phyloP scores from a whole-genome alignment of 768 basidiomycete genomes.

The Suillus lakei region DNA sequence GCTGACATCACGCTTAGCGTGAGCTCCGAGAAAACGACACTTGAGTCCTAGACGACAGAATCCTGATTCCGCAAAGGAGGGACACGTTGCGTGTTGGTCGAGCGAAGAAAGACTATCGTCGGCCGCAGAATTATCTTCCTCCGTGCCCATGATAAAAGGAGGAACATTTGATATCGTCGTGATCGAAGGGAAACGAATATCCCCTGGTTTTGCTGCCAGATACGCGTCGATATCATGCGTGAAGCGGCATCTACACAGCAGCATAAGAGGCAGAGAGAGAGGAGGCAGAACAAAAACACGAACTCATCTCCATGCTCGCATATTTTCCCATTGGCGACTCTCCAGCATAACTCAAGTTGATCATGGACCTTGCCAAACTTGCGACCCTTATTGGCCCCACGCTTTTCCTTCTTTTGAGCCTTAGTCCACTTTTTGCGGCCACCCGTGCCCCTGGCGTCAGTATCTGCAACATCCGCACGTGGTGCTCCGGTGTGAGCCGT shows the following conservation, averaged over 20 bases:
- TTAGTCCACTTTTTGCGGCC: constrained; percentile 52
- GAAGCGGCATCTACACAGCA: constrained; percentile 64
- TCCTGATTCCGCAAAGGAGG: constrained; percentile 32
- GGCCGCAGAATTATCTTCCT: not conserved
- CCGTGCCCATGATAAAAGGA: constrained; percentile 49
- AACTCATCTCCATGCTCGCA: constrained; percentile 77
- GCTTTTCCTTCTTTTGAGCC: constrained; percentile 72
- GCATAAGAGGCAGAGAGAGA: not conserved
- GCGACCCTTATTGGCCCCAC: constrained; percentile 85
- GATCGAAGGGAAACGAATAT: constrained; percentile 63
- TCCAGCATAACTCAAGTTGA: constrained; percentile 83
- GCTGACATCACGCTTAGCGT: constrained; percentile 55
- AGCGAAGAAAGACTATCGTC: constrained; percentile 15
- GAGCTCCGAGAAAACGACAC: constrained; percentile 88
- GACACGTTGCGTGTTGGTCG: constrained; percentile 28
- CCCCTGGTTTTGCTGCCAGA: constrained; percentile 73
- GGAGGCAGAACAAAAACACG: constrained; percentile 27
- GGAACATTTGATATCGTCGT: constrained; percentile 47
- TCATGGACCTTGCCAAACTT: constrained; percentile 80
- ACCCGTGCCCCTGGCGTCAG: constrained; percentile 39
- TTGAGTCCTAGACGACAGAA: constrained; percentile 67
- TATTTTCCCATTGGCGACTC: constrained; percentile 65
- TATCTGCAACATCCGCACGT: constrained; percentile 31
- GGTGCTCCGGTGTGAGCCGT: constrained; percentile 37
- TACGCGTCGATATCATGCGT: constrained; percentile 81